Base-by-base conservation (phyloP, 1,139 yeast genomes). In the Blastobotrys aristatus region DNA sequence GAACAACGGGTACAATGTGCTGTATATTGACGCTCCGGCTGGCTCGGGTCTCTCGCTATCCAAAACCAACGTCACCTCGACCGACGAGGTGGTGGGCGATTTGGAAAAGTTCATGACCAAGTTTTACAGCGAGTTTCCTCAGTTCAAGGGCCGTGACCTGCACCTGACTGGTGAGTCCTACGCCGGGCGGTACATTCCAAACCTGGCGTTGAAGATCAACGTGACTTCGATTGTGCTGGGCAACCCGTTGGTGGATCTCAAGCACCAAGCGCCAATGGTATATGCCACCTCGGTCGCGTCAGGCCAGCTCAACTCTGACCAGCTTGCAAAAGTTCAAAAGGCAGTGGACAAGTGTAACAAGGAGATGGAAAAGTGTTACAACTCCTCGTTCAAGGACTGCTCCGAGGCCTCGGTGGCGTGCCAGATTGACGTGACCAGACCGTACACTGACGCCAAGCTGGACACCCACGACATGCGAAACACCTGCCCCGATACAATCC, bases 1-100 rank as follows among this genome's bases (percentile, higher is more conserved):
- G 89, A 82, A 82, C 63, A 63, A 66, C 61, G 80, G 81, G 59
- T 88, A 88, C 14, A 75, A 81, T 17, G 82, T 82, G 18, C 77
- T 82, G 43, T 82, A 80, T 68, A 69, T 82, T 57, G 89, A 82
- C 61, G 88, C 82, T 67, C 89, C 89, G 6, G 82, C 80, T 44
- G 82, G 82, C 49, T 86, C 80, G 26, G 96, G 95, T 8, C n/a
- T 30, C 13, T 13, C 33, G 6, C 7, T 14, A 7, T 7, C 33
- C 13, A n/a, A 30, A 7, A 14, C 7, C 6, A 30, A 30, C 17
- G 33, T 14, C n/a, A 13, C 33, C 16, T 13, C 33, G 6, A 13
- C 33, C 13, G 33, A 30, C 6, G 33, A 30, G 6, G 17, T 30
- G 33, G 33, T 14, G 6, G 33, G 13, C 16, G 17, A 30, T 5